Evolutionary conservation across 768 basidiomycete genomes (phyloP), one percentile per base, ranked within the genome.

Genomic region (Clitopilus passeckerianus): DNA sequence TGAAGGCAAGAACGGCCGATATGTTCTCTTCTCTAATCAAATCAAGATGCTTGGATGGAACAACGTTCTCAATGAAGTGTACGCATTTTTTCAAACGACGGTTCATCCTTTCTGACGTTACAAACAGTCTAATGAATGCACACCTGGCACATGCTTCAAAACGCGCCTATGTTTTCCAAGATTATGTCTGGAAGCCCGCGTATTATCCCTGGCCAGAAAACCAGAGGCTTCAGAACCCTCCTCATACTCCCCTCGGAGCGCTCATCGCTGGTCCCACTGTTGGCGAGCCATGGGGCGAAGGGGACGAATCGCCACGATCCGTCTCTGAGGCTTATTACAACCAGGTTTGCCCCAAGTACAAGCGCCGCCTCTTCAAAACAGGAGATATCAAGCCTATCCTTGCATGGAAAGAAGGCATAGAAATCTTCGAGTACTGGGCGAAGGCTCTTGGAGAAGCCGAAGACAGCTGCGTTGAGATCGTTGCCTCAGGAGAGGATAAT

Each of bases 91-190:
- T 58, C 6, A 12, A 43, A 22, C 27, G 27, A 30, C 3, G 7
- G 27, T 4, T 7, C 27, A 30, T 30, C 4, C 27, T 30, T 30
- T 30, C 27, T 30, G 27, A 30, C 27, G 7, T 7, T 30, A 7
- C 27, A 30, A 6, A n/a, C 57, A 81, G 81, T 16, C 68, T 84
- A 2, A 77, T 85, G 77, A 79, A 80, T 60, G 72, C 78, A 0
- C 73, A 78, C 59, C 72, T 85, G 10, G 81, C 83, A 0, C 78
- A 80, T 62, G 70, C 71, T 35, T 78, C 81, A 0, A 75, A 77
- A 18, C 76, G 83, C 12, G 71, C 79, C 7, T 83, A 83, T 54
- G 82, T 82, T 0, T 82, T 81, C 66, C 69, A 73, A 54, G 76
- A 77, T 46, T 81, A 77, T 59, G 52, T 72, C 15, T 80, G 79